Base-by-base conservation (phyloP, 768 basidiomycete species). In the Suillus americanus region DNA sequence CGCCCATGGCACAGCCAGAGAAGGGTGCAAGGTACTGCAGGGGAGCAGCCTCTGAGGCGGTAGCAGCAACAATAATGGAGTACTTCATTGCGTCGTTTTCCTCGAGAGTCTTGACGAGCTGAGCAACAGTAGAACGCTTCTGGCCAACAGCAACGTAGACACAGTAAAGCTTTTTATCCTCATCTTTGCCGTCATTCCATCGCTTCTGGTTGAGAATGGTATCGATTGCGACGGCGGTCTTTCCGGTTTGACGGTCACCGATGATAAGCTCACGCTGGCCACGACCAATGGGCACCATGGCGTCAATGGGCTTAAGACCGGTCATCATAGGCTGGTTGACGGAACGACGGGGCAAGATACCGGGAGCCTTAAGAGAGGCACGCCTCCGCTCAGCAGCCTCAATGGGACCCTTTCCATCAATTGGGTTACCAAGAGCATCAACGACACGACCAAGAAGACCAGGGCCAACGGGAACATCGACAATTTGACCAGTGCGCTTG, bases 261-360 rank as follows among this genome's bases (percentile, higher is more conserved):
- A 99, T 99, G 80, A 99, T 99, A 65, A 99, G 86, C 82, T 99
- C 97, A 93, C 97, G 97, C 84, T 99, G 97, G 68, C 97, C 97
- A 90, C 97, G 97, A 78, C 97, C 97, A 79, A 99, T 99, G 74
- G 97, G 97, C 70, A 99, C 97, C 95, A 99, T 97, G 78, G 97
- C 97, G 80, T 99, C 97, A 79, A 99, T 98, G 77, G 97, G 95
- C 85, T 99, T 99, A 78, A 99, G 90, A 85, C 97, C 97, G 70
- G 97, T 99, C 92, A 97, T 94, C 97, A 99, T 99, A 72, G 97
- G 97, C 87, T 98, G 95, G 86, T 94, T 94, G 84, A 99, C 97
- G 78, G 97, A 99, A 76, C 94, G 95, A 86, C 97, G 94, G 71
- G 97, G 97, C 61, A 99, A 85, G 78, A 99, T 98, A 86, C 97